Percentiles rank a stretch among this genome's conserved stretches.
phyloP scores from a whole-genome alignment of 1,284 basidiomycete species.

The Thelephora terrestris region DNA sequence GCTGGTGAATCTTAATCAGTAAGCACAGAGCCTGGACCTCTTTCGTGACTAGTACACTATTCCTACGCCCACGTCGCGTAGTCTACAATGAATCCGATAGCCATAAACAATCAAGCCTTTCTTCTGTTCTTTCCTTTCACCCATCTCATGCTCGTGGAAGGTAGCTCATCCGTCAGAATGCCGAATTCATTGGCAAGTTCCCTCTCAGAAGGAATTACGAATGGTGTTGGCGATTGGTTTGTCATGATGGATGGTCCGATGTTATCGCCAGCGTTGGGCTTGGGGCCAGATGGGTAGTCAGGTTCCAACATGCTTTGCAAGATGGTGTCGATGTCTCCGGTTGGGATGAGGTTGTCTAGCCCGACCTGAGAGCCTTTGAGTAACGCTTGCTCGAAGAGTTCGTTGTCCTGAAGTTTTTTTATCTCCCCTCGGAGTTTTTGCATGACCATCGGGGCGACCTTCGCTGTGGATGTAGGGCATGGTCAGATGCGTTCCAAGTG shows the following conservation, averaged over 20 bases:
- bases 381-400: slow-evolving; percentile 51
- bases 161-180: no score
- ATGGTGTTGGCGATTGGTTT: background rate
- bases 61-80: no score
- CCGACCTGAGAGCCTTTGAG: slow-evolving; percentile 43
- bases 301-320: slow-evolving; percentile 49
- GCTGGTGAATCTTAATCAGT: no score
- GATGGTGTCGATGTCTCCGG: slow-evolving; percentile 49
- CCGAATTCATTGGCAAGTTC: no score
- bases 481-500: background rate
- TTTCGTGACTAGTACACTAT: no score
- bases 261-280: background rate
- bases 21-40: no score
- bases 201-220: no score
- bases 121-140: no score
- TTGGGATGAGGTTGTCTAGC: slow-evolving; percentile 39
- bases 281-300: background rate
- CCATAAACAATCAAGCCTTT: no score
- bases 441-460: slow-evolving; percentile 39
- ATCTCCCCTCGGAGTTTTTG: slow-evolving; percentile 40
- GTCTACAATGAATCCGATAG: no score
- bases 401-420: slow-evolving; percentile 51
- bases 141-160: no score
- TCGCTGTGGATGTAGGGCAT: slow-evolving; percentile 13
- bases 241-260: background rate